Conservation (phyloP, 345 rosid genomes). For the Bruguiera gymnorhiza region DNA sequence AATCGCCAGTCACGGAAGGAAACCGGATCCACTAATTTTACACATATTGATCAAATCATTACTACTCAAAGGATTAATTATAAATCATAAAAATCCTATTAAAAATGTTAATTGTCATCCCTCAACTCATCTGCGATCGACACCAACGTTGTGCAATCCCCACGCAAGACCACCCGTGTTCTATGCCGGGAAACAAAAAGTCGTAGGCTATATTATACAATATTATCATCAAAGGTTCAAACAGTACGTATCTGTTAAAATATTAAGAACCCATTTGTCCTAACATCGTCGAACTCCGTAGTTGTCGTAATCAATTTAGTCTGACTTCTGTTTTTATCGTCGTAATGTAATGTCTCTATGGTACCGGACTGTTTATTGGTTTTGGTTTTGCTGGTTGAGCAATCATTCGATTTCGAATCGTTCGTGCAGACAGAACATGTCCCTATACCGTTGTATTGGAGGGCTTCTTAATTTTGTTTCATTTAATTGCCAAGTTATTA, state of each 20-base stretch:
- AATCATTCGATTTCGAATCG: conserved; percentile 23
- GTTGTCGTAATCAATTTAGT: not conserved
- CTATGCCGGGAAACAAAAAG: conserved; percentile 17
- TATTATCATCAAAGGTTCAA: conserved; percentile 4
- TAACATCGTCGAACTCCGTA: not conserved
- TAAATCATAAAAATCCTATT: not conserved
- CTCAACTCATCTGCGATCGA: too few species aligned
- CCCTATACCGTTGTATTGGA: not conserved
- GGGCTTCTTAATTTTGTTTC: too few species aligned
- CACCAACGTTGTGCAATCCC: not conserved
- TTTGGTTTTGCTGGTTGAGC: conserved; percentile 36
- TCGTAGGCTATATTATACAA: conserved; percentile 4
- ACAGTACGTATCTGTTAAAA: not conserved
- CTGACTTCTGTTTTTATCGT: not conserved
- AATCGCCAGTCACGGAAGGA: too few species aligned
- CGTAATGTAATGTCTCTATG: too few species aligned
- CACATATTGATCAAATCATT: too few species aligned
- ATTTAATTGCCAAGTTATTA: too few species aligned
- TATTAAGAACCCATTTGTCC: too few species aligned
- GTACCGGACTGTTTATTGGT: not conserved
- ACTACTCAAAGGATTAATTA: too few species aligned
- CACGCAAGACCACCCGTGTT: conserved; percentile 5
- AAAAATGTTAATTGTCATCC: not conserved
- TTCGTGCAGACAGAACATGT: not conserved
- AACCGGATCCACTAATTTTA: too few species aligned